phyloP scores from a whole-genome alignment of 164 flowering plant genomes.

The Chimonanthus salicifolius region DNA sequence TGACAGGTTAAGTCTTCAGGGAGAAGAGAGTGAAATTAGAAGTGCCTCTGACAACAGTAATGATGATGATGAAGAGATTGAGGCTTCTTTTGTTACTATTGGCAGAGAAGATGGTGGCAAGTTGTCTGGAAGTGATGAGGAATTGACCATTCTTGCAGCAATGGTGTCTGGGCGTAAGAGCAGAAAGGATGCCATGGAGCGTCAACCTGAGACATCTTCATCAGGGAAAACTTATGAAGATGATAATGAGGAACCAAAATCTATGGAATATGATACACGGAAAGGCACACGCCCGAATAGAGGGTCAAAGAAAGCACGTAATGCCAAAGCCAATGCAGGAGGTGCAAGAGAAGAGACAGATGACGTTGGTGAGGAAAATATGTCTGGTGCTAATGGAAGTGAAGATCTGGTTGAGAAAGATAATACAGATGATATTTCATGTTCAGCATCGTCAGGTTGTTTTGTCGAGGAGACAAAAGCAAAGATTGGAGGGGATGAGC shows the following conservation, averaged over 20 bases:
- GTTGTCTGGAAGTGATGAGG: constrained; percentile 38
- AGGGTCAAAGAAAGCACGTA: constrained; percentile 36
- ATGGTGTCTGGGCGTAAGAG: constrained; percentile 61
- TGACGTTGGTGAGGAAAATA: constrained; percentile 6
- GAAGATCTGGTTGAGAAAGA: constrained; percentile 17
- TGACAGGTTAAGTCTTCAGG: constrained; percentile 23
- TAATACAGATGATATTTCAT: constrained; percentile 13
- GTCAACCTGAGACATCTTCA: constrained; percentile 17
- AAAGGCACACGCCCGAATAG: constrained; percentile 49
- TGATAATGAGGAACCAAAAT: constrained; percentile 32
- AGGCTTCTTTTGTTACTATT: constrained; percentile 10
- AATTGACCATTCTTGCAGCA: constrained; percentile 52
- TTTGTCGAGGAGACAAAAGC: constrained; percentile 19
- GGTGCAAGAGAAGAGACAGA: constrained; percentile 5
- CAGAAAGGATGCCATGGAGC: constrained; percentile 23
- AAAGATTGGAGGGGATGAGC: constrained; percentile 17
- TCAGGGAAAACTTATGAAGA: constrained; percentile 14
- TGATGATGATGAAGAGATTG: constrained; percentile 17
- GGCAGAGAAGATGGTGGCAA: constrained; percentile 6
- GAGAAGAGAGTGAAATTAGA: constrained; percentile 21
- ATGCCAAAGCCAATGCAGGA: constrained; percentile 15
- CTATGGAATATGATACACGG: constrained; percentile 47
- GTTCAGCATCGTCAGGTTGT: constrained; percentile 20
- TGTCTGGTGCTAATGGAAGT: constrained; percentile 6
- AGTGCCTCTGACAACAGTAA: constrained; percentile 14